A percentile compares a stretch with the other conserved stretches of the same genome.
These are phyloP conservation scores for Verruconis gallopava DNA, from an alignment of 2,329 filamentous ascomycete genomes.

Conservation along the genomic window DNA sequence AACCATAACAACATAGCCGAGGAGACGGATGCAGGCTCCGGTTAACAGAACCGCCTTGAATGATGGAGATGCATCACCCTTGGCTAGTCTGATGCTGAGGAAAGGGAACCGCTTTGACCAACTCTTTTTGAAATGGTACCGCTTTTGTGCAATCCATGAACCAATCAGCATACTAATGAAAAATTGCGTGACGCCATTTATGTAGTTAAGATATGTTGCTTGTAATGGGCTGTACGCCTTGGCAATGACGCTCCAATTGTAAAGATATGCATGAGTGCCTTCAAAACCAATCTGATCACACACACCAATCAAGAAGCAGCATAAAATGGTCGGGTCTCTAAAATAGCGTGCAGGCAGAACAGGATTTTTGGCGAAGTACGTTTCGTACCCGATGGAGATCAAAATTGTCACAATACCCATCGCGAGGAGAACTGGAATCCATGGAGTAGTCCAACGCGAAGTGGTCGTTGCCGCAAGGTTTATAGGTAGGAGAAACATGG, in stretches of 20 bases:
- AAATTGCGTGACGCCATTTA: conserved; percentile 29
- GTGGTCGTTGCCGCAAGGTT: conserved; percentile 31
- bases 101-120: conserved; percentile 20
- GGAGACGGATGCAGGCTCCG: conserved; percentile 29
- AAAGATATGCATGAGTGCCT: conserved; percentile 36
- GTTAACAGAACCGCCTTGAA: conserved; percentile 36
- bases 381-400: conserved; percentile 36
- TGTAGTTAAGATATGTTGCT: conserved; percentile 29
- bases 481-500: conserved; percentile 35
- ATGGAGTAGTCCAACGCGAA: conserved; percentile 32
- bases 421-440: conserved; percentile 32
- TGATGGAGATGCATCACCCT: background rate
- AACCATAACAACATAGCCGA: conserved; percentile 40
- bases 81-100: background rate
- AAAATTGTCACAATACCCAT: conserved; percentile 31
- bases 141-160: conserved; percentile 8
- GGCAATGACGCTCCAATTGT: conserved; percentile 33
- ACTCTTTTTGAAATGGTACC: conserved; percentile 26
- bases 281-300: conserved; percentile 33
- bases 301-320: conserved; percentile 28
- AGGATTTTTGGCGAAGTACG: conserved; percentile 30
- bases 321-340: conserved; percentile 29
- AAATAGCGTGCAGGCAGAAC: conserved; percentile 36
- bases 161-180: conserved; percentile 30
- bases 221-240: conserved; percentile 28